Evolutionary conservation across 345 rosid genomes (phyloP).

Genomic region (Eutrema yunnanense): DNA sequence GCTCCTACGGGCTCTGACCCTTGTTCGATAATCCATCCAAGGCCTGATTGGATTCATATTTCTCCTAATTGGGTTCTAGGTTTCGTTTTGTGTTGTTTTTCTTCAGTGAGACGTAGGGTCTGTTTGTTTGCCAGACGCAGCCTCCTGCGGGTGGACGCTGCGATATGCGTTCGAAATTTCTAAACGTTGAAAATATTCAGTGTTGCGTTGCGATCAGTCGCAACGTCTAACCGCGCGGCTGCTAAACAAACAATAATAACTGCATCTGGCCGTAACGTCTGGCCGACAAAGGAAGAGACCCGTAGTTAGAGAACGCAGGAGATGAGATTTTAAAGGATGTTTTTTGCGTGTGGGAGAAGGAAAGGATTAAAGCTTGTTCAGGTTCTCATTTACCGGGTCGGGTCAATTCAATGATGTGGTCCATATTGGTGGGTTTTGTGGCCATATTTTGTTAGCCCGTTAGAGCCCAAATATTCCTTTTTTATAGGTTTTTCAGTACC

Average conservation of each 20-base stretch:
- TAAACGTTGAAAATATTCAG: no score
- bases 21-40: constrained; percentile 32
- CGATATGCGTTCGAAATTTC: no score
- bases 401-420: not conserved
- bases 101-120: not conserved
- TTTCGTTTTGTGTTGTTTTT: not conserved
- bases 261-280: no score
- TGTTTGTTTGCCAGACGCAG: no score
- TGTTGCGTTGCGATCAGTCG: no score
- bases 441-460: not conserved
- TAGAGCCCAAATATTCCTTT: not conserved
- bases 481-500: not conserved
- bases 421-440: not conserved
- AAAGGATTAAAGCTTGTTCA: constrained; percentile 7
- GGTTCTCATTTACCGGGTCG: not conserved
- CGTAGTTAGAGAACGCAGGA: not conserved
- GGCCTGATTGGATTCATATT: constrained; percentile 55
- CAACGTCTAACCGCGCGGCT: no score
- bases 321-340: not conserved
- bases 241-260: no score
- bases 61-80: not conserved
- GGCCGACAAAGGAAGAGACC: no score
- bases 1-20: not conserved
- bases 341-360: not conserved
- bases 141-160: no score